Base-by-base conservation (phyloP, 1,139 yeast species). In the Yamadazyma dushanensis region DNA sequence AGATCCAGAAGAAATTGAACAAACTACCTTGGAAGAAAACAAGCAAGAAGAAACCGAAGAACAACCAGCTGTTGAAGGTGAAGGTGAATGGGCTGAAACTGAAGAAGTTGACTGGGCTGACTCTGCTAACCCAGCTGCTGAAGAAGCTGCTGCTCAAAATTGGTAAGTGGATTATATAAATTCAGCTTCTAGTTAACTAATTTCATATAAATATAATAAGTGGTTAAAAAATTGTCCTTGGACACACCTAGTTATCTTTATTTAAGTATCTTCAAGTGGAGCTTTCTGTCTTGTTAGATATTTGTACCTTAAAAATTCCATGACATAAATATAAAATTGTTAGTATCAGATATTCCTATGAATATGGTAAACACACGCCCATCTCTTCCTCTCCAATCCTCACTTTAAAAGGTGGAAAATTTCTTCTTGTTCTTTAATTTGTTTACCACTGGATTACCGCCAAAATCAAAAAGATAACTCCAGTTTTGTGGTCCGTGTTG, bases 1-100 rank as follows among this genome's bases (percentile, higher is more conserved):
- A 84, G 97, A 92, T 79, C 98, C 98, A 67, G 98, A 92, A 80
- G 99, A 92, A 78, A 85, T 85, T 73, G 96, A 88, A 78, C 88
- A 83, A 69, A 76, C 81, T 65, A 74, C 81, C 56, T 80, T 79
- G 61, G 90, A 82, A 60, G 78, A 75, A 56, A 67, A 74, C 57
- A 78, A 76, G 59, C 68, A 72, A 50, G 72, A 66, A 52, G 79
- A 71, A 54, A 78, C 74, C 56, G 54, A 56, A 47, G 62, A 64
- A 51, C 72, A 66, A 54, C 78, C 74, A 56, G 68, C 56, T 45
- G 60, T 60, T 49, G 74, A 67, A 52, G 73, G 70, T 53, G 76
- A 70, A 53, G 62, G 73, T 48, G 76, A 70, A 59, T 70, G 76
- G 76, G 63, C 72, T 56, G 76, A 70, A 65, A 70, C 76, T 52